Percentiles rank a stretch among this genome's conserved stretches.
Evolutionary conservation across 305 asterid species (phyloP).

Genomic region (Solanum hybrid): DNA sequence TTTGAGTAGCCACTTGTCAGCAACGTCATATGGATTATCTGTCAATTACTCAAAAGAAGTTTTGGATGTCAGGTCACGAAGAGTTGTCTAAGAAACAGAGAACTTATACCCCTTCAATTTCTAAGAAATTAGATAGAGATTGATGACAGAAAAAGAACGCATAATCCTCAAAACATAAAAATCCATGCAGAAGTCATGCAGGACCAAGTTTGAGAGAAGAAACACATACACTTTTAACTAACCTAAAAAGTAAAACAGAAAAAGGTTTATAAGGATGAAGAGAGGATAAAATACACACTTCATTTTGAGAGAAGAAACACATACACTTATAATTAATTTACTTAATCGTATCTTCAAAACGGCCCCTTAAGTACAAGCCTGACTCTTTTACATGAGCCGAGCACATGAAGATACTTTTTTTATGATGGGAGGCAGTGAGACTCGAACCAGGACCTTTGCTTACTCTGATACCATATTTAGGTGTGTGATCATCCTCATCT

Average conservation of each 20-base stretch:
- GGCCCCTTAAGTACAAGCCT: not conserved
- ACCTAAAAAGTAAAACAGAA: not conserved
- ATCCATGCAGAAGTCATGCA: not conserved
- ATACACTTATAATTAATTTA: not conserved
- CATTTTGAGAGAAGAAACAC: not conserved
- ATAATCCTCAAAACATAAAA: not conserved
- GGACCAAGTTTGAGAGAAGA: not conserved
- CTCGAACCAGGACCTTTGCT: not conserved
- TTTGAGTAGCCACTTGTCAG: slow-evolving; percentile 91
- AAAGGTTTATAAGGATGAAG: not conserved
- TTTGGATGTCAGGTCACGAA: not conserved
- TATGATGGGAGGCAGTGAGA: not conserved
- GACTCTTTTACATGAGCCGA: not conserved
- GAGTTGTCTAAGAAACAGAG: not conserved
- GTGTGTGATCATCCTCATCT: not conserved
- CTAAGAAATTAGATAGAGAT: not conserved
- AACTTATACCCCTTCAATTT: not conserved
- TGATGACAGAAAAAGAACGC: not conserved
- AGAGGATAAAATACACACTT: not conserved
- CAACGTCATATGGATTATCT: slow-evolving; percentile 87
- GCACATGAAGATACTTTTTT: not conserved
- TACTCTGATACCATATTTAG: not conserved
- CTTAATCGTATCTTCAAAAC: not conserved
- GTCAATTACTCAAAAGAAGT: slow-evolving; percentile 15
- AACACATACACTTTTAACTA: not conserved